Conservation (phyloP, 2,329 filamentous ascomycete genomes). For the Apiospora malaysiana region DNA sequence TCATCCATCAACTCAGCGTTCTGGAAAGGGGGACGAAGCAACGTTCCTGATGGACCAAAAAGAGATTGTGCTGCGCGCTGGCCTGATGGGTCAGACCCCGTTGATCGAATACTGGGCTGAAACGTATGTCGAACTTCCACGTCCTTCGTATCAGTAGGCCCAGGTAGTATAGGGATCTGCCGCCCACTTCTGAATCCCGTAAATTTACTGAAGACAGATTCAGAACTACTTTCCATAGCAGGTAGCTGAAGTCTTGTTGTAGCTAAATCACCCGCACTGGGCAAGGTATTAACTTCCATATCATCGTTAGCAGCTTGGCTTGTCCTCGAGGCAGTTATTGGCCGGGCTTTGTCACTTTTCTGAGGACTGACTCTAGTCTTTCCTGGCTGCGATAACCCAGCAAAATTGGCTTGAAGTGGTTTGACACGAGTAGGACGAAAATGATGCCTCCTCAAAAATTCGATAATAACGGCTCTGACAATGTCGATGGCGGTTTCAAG, state of each 20-base stretch:
- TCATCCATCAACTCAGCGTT: constrained; percentile 32
- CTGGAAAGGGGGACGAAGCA: constrained; percentile 53
- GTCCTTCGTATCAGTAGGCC: background rate
- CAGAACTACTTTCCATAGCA: constrained; percentile 30
- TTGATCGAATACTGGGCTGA: background rate
- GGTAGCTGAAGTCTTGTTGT: constrained; percentile 43
- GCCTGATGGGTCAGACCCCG: background rate
- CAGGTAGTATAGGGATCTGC: constrained; percentile 37
- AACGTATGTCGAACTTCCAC: background rate
- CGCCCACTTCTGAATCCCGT: constrained; percentile 44
- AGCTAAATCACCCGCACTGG: constrained; percentile 34
- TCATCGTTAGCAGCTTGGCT: background rate
- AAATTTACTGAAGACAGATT: constrained; percentile 44
- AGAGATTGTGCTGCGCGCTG: constrained; percentile 32
- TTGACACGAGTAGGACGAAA: constrained; percentile 60
- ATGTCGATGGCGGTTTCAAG: constrained; percentile 68
- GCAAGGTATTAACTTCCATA: background rate
- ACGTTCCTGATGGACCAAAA: constrained; percentile 47
- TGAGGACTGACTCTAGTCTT: background rate
- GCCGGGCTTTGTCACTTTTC: background rate
- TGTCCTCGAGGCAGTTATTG: constrained; percentile 10
- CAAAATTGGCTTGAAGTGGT: background rate
- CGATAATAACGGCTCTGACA: constrained; percentile 69
- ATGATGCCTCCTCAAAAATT: constrained; percentile 77
- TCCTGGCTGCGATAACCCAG: background rate